phyloP scores from a whole-genome alignment of 495 filamentous ascomycete species.

The Friedmanniomyces endolithicus region DNA sequence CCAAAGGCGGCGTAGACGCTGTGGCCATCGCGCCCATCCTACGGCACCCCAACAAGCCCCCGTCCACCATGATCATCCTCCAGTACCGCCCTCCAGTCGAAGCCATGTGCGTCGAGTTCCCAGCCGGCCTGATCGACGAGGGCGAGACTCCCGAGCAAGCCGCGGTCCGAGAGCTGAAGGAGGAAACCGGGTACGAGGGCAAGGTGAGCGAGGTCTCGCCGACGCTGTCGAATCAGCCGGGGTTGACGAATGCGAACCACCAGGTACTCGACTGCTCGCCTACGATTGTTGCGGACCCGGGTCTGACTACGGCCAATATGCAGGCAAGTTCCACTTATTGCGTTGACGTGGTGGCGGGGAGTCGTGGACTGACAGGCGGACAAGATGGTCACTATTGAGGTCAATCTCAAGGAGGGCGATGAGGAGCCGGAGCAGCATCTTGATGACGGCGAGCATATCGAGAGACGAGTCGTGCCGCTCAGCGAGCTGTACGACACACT shows the following conservation, averaged over 20 bases:
- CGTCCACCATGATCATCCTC: slow-evolving; percentile 56
- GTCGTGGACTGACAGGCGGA: not conserved
- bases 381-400: slow-evolving; percentile 27
- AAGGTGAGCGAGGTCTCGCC: slow-evolving; percentile 47
- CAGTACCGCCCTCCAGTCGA: slow-evolving; percentile 79
- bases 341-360: not conserved
- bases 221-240: slow-evolving; percentile 29
- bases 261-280: slow-evolving; percentile 20
- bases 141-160: slow-evolving; percentile 66
- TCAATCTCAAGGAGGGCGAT: slow-evolving; percentile 29
- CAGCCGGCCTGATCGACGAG: slow-evolving; percentile 75
- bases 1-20: slow-evolving; percentile 59
- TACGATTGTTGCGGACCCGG: slow-evolving; percentile 20
- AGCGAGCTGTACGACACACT: slow-evolving; percentile 39
- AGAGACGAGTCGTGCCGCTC: slow-evolving; percentile 29
- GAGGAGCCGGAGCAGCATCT: slow-evolving; percentile 30
- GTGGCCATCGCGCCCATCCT: slow-evolving; percentile 86
- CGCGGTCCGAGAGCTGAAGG: slow-evolving; percentile 77
- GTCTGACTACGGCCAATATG: slow-evolving; percentile 30
- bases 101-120: slow-evolving; percentile 68
- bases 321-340: slow-evolving; percentile 11
- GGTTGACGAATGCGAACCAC: slow-evolving; percentile 23
- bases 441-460: slow-evolving; percentile 32
- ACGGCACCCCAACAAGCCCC: slow-evolving; percentile 53
- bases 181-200: slow-evolving; percentile 87